Percentiles rank a stretch among this genome's conserved stretches.
These are phyloP conservation scores for Orychophragmus violaceus DNA, from an alignment of 345 rosid species.

Conservation along the genomic window DNA sequence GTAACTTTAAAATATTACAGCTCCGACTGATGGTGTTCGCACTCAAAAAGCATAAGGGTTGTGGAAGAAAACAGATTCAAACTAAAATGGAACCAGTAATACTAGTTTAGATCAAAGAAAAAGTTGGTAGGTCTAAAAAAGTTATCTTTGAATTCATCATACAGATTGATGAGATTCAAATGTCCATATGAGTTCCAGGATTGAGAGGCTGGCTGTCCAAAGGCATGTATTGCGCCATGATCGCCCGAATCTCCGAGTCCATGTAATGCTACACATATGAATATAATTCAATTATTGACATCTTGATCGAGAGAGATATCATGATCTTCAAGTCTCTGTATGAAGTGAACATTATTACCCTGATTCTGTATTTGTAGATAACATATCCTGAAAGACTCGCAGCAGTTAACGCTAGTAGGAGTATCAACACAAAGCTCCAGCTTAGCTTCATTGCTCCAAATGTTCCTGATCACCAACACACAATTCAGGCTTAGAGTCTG, in stretches of 20 bases:
- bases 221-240: slow-evolving; percentile 14
- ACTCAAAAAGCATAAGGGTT: not conserved
- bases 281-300: too few relatives aligned
- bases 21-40: not conserved
- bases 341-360: not conserved
- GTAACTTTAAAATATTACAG: not conserved
- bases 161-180: not conserved
- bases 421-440: slow-evolving; percentile 5
- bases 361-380: slow-evolving; percentile 4
- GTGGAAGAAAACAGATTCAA: not conserved
- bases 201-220: not conserved
- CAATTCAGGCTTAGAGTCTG: not conserved
- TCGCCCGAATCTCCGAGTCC: slow-evolving; percentile 6
- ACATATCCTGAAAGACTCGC: slow-evolving; percentile 2
- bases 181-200: not conserved
- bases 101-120: not conserved
- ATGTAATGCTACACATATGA: slow-evolving; percentile 1
- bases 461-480: not conserved
- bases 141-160: not conserved
- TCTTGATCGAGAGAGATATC: too few relatives aligned
- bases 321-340: not conserved
- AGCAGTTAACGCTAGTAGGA: not conserved
- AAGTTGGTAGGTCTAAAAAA: not conserved
- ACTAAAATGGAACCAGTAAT: not conserved
- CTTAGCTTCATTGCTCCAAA: not conserved